These are phyloP conservation scores for Aspergillus calidoustus DNA, from an alignment of 2,329 filamentous ascomycete species.

Conservation along the genomic window DNA sequence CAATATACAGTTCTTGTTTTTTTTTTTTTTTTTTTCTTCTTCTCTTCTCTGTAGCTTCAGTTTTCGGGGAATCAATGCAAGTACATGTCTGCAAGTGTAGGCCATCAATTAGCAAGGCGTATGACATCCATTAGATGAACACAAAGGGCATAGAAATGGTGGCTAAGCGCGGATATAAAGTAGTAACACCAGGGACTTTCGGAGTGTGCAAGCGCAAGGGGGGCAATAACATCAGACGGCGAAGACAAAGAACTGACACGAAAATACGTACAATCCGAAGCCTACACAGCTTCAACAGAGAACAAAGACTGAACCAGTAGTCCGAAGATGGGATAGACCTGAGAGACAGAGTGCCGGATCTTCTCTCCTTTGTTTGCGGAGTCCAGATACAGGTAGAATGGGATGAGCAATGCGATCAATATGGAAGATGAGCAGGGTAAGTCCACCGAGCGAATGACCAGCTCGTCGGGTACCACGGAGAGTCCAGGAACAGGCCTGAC, in stretches of 20 bases:
- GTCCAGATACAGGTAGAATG: conserved; percentile 36
- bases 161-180: conserved; percentile 10
- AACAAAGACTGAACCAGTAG: conserved; percentile 30
- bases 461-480: conserved; percentile 25
- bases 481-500: conserved; percentile 28
- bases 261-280: conserved; percentile 49
- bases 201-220: conserved; percentile 16
- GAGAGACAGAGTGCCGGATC: conserved; percentile 28
- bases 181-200: conserved; percentile 17
- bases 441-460: conserved; percentile 30
- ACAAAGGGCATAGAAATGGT: conserved; percentile 9
- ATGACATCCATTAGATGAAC: conserved; percentile 23
- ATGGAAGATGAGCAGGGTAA: conserved; percentile 25
- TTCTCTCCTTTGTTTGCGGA: conserved; percentile 22
- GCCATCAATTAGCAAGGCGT: conserved; percentile 45
- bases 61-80: conserved; percentile 41
- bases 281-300: conserved; percentile 29
- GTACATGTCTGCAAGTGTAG: conserved; percentile 49
- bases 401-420: conserved; percentile 23
- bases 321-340: conserved; percentile 22
- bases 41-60: conserved; percentile 30
- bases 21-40: conserved; percentile 15
- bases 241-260: conserved; percentile 31
- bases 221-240: conserved; percentile 17
- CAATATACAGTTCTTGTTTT: conserved; percentile 45